Conservation (phyloP, 139 green algal genomes). For the Yamagishiella unicocca region DNA sequence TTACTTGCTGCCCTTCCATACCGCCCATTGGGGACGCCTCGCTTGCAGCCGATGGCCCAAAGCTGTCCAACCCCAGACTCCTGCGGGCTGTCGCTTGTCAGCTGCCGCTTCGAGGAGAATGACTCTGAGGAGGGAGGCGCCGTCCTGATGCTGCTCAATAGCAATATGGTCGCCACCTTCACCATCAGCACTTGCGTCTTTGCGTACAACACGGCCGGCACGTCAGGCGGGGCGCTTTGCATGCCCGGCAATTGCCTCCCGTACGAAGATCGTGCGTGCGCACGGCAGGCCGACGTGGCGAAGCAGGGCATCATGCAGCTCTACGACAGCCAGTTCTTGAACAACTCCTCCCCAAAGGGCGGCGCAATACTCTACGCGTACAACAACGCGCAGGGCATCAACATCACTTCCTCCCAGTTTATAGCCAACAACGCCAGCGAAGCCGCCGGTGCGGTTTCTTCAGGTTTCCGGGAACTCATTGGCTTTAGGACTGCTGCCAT, state of each 20-base stretch:
- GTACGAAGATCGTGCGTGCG: neutral
- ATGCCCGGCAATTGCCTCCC: neutral
- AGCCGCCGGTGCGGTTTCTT: neutral
- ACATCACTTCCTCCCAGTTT: neutral
- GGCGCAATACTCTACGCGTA: neutral
- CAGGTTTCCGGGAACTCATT: neutral
- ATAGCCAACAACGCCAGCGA: neutral
- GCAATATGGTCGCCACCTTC: neutral
- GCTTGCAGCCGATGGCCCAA: neutral
- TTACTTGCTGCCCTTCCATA: neutral
- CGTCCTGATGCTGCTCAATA: neutral
- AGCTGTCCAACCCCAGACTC: neutral
- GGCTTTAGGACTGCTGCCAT: neutral
- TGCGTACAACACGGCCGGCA: neutral
- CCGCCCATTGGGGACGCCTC: neutral
- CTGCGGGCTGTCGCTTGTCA: neutral
- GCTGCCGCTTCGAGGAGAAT: neutral
- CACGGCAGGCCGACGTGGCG: neutral
- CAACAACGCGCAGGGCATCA: conserved; percentile 2
- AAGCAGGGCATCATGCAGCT: neutral
- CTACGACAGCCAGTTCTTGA: neutral
- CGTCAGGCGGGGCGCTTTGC: neutral
- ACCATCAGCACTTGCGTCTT: neutral
- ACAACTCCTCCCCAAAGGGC: neutral
- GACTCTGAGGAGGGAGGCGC: neutral